Evolutionary conservation across 768 basidiomycete species (phyloP).

Genomic region (Tephrocybe rancida): DNA sequence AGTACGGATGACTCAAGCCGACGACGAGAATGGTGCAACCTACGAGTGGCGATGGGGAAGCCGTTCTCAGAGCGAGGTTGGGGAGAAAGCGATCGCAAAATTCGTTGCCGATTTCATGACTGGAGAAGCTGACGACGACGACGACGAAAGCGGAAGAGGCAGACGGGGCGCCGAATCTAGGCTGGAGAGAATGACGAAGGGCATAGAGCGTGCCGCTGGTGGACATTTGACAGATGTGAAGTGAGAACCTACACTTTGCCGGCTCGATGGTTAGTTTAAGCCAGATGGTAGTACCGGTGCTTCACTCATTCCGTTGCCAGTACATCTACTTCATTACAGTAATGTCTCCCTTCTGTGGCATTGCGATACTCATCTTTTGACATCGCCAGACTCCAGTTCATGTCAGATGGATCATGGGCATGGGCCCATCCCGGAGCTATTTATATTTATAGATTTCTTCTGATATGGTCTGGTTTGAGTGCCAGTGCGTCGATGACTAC

Average conservation of each 20-base stretch:
- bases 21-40: constrained; percentile 38
- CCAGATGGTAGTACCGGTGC: too few relatives aligned
- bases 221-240: constrained; percentile 49
- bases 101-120: constrained; percentile 87
- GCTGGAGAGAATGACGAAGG: constrained; percentile 46
- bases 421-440: too few relatives aligned
- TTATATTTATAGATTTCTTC: too few relatives aligned
- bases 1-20: constrained; percentile 49
- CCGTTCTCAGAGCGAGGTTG: constrained; percentile 79
- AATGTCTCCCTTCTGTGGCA: too few relatives aligned
- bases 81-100: constrained; percentile 70
- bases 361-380: too few relatives aligned
- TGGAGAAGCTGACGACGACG: constrained; percentile 36
- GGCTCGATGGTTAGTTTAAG: too few relatives aligned
- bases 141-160: constrained; percentile 36
- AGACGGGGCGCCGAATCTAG: neutral
- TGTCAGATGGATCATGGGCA: too few relatives aligned
- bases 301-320: too few relatives aligned
- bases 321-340: too few relatives aligned
- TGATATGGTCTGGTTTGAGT: too few relatives aligned
- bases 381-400: too few relatives aligned
- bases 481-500: too few relatives aligned
- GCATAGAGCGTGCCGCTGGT: constrained; percentile 67
- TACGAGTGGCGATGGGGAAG: constrained; percentile 89
- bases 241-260: constrained; percentile 16